phyloP scores from a whole-genome alignment of 1,284 basidiomycete species.

The Trametes sp. region DNA sequence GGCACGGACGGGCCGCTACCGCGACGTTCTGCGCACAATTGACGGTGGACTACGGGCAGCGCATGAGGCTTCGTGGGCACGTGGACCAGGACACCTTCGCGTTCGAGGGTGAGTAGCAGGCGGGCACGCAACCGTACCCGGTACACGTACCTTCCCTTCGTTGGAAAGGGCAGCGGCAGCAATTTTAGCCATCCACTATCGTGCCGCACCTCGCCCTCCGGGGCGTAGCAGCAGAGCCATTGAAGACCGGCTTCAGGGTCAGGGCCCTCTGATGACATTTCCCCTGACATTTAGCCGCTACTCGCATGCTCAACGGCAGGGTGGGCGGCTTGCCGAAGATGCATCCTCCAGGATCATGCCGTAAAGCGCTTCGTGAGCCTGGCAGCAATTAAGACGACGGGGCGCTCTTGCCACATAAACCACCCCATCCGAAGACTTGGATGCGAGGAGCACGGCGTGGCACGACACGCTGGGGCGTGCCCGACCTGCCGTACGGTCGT shows the following conservation, averaged over 20 bases:
- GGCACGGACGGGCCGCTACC: constrained; percentile 13
- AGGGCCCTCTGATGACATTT: not conserved
- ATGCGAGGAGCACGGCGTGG: not conserved
- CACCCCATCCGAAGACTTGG: not conserved
- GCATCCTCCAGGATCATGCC: not conserved
- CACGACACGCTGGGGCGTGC: not conserved
- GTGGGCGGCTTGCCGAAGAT: constrained; percentile 1
- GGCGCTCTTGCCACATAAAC: not conserved
- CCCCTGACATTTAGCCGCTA: not conserved
- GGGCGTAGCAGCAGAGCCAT: not conserved
- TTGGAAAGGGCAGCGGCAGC: constrained; percentile 13
- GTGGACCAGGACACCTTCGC: constrained; percentile 16
- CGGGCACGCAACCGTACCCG: constrained; percentile 6
- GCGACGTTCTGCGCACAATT: constrained; percentile 2
- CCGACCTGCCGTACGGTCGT: not conserved
- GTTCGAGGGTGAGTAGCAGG: constrained; percentile 4
- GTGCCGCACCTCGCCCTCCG: not conserved
- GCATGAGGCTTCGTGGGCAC: constrained; percentile 1
- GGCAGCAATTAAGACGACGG: constrained; percentile 3
- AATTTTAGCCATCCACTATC: not conserved
- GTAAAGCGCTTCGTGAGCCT: constrained; percentile 4
- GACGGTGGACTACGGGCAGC: constrained; percentile 2
- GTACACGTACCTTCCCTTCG: constrained; percentile 11
- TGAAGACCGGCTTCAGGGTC: not conserved
- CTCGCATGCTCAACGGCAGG: not conserved